Evolutionary conservation across 2,329 filamentous ascomycete genomes (phyloP).

Genomic region (Fusarium sp.): DNA sequence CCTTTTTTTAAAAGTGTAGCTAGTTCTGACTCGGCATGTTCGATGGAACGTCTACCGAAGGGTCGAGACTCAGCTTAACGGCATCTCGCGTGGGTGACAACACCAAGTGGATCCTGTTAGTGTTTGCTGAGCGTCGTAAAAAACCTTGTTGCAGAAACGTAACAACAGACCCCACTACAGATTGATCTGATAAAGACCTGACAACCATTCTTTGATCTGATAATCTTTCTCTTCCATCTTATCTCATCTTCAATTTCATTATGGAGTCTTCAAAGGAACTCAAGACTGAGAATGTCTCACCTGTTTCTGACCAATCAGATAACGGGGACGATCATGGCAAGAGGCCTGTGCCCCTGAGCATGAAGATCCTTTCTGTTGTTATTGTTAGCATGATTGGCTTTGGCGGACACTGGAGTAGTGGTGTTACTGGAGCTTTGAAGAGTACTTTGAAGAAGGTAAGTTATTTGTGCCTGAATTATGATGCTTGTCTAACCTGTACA

Average conservation of each 20-base stretch:
- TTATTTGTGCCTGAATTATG: accelerated
- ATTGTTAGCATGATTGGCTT: constrained; percentile 67
- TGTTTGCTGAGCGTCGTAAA: not conserved
- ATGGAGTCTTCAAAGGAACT: constrained; percentile 23
- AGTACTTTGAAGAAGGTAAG: constrained; percentile 66
- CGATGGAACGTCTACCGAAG: not conserved
- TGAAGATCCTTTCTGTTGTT: constrained; percentile 55
- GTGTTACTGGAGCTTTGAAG: constrained; percentile 70
- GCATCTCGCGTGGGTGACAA: not conserved
- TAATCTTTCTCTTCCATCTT: constrained; percentile 25
- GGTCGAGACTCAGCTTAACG: not conserved
- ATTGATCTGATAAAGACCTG: constrained; percentile 41
- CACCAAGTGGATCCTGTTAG: constrained; percentile 21
- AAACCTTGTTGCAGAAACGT: constrained; percentile 13
- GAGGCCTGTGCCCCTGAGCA: constrained; percentile 42
- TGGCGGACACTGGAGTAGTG: constrained; percentile 69
- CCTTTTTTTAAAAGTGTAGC: too few species aligned
- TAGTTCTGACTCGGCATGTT: not conserved
- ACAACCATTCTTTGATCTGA: constrained; percentile 7
- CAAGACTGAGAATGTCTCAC: constrained; percentile 6
- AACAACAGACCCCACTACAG: constrained; percentile 22
- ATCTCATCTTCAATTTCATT: not conserved
- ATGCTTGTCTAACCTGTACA: constrained; percentile 19
- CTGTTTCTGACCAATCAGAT: constrained; percentile 26
- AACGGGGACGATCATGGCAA: constrained; percentile 33